Conservation (phyloP, 768 basidiomycete genomes). For the Termitomyces sp. region DNA sequence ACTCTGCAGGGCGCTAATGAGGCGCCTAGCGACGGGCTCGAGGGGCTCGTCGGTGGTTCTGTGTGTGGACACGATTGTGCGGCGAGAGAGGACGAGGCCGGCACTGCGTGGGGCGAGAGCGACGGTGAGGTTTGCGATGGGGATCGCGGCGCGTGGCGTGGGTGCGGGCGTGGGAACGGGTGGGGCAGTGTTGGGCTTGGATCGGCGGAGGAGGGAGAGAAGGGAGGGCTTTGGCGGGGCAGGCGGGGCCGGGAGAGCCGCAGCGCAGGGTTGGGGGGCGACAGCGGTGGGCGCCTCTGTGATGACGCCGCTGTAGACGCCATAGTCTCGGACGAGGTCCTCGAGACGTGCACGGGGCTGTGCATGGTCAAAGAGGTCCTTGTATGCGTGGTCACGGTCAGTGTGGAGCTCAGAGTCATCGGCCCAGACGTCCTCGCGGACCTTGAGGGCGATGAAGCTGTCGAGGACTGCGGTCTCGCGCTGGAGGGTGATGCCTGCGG, state of each 20-base stretch:
- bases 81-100: conserved; percentile 10
- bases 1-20: too few relatives aligned
- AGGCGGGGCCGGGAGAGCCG: too few relatives aligned
- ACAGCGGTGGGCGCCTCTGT: too few relatives aligned
- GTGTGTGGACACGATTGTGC: too few relatives aligned
- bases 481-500: conserved; percentile 30
- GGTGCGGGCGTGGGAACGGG: background rate
- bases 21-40: too few relatives aligned
- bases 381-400: conserved; percentile 69
- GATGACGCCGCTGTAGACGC: conserved; percentile 20
- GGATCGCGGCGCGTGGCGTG: background rate
- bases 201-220: background rate
- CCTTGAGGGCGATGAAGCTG: conserved; percentile 74
- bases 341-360: conserved; percentile 75
- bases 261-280: too few relatives aligned
- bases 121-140: conserved; percentile 23
- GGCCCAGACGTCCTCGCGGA: conserved; percentile 71
- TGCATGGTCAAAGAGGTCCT: conserved; percentile 71
- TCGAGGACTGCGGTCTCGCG: conserved; percentile 75
- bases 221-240: background rate
- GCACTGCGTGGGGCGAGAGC: conserved; percentile 38
- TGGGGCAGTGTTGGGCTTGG: background rate
- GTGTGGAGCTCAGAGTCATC: conserved; percentile 74
- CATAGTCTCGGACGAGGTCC: conserved; percentile 52
- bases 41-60: too few relatives aligned